These are phyloP conservation scores for Colletotrichum karsti DNA, from an alignment of 2,329 filamentous ascomycete species.

Conservation along the genomic window DNA sequence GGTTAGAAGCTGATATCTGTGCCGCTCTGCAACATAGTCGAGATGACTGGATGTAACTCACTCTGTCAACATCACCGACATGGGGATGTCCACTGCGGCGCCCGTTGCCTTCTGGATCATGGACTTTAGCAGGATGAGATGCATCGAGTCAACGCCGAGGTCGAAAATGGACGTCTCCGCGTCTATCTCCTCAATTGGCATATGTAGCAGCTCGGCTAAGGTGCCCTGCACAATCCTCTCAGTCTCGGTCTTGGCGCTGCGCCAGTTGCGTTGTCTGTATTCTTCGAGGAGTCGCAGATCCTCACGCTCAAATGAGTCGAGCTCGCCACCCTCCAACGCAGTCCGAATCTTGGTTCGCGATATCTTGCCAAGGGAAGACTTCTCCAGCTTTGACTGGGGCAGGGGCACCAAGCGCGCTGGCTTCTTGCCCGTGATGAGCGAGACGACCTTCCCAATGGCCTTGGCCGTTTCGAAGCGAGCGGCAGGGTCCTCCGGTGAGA, in stretches of 20 bases:
- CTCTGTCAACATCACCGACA: constrained; percentile 47
- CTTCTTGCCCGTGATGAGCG: not conserved
- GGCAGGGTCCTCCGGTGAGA: constrained; percentile 32
- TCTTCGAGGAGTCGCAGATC: constrained; percentile 21
- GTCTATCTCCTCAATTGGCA: constrained; percentile 25
- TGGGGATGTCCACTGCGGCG: constrained; percentile 35
- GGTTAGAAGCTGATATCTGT: not conserved
- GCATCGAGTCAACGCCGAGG: constrained; percentile 47
- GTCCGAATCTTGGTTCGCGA: constrained; percentile 45
- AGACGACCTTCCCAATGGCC: constrained; percentile 19
- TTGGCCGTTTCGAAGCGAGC: constrained; percentile 33
- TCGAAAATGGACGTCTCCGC: constrained; percentile 38
- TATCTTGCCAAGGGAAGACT: constrained; percentile 39
- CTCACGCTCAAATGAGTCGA: constrained; percentile 28
- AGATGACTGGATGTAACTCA: constrained; percentile 25
- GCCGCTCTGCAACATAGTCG: not conserved
- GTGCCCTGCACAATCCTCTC: constrained; percentile 32
- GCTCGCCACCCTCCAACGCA: constrained; percentile 42
- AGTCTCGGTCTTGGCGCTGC: constrained; percentile 30
- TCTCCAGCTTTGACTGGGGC: not conserved
- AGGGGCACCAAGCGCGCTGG: constrained; percentile 22
- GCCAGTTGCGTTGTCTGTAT: constrained; percentile 30
- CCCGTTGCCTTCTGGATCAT: constrained; percentile 41
- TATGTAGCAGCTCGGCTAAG: constrained; percentile 30
- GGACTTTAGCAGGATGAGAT: constrained; percentile 49